These are phyloP conservation scores for Plasmopara muralis DNA, from an alignment of 352 stramenopile species.

Conservation along the genomic window DNA sequence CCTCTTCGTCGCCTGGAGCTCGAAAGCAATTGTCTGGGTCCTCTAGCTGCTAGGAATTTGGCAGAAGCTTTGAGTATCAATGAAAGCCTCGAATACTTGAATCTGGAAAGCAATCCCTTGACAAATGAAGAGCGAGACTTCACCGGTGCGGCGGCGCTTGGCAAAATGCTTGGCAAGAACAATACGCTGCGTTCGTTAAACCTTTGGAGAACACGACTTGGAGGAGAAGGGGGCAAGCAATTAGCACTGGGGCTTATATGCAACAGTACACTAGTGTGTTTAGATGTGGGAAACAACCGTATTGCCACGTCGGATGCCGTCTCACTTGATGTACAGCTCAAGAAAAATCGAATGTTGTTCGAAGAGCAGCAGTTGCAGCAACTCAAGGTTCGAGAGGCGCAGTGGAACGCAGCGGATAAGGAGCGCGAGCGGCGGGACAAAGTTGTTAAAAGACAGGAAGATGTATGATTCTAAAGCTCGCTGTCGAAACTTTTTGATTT, in stretches of 20 bases:
- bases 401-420: constrained; percentile 43
- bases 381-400: constrained; percentile 35
- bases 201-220: constrained; percentile 67
- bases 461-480: constrained; percentile 25
- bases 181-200: constrained; percentile 58
- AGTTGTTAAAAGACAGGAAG: constrained; percentile 41
- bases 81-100: constrained; percentile 48
- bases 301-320: constrained; percentile 44
- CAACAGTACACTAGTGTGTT: constrained; percentile 54
- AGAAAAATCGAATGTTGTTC: constrained; percentile 42
- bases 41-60: constrained; percentile 39
- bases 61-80: constrained; percentile 52
- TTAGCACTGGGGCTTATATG: constrained; percentile 45
- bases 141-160: constrained; percentile 45
- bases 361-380: constrained; percentile 39
- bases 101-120: constrained; percentile 72
- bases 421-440: constrained; percentile 44
- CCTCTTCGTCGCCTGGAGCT: constrained; percentile 56
- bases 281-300: constrained; percentile 81
- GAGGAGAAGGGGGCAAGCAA: constrained; percentile 57
- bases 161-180: constrained; percentile 53
- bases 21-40: constrained; percentile 57
- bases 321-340: constrained; percentile 40
- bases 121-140: constrained; percentile 76
- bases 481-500: neutral